Evolutionary conservation across 768 basidiomycete species (phyloP), one percentile per base, ranked within the genome.

Genomic region (Psilocybe azurescens): DNA sequence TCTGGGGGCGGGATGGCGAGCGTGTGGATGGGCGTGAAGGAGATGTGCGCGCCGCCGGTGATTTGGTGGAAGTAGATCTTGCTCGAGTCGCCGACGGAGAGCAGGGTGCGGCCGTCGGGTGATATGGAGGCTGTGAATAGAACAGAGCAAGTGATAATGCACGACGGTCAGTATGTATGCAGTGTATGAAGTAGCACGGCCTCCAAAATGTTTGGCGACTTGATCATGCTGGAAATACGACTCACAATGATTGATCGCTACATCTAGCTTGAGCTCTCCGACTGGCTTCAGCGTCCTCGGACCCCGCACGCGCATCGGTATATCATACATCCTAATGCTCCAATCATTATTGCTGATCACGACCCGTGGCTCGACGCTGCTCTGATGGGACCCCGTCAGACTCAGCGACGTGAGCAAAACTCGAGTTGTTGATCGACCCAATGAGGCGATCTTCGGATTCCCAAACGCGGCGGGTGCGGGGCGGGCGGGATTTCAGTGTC

Each of bases 1-100:
- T 83, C 77, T 0, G 86, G 81, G n/a, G 85, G 77, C 0, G 89
- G 89, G 9, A 93, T 82, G 28, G 81, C 76, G 65, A 94, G 86
- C n/a, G 85, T 88, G 0, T 82, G 79, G 65, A 94, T 89, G 41
- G 84, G 86, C 16, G 83, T 72, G 66, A 94, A 92, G 3, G 84
- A 77, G 65, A 91, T 78, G 2, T 48, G 77, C 13, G 83, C 75
- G 29, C 90, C 88, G 44, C 89, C 89, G 30, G 86, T 83, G 62
- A 96, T 82, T 57, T 88, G 86, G 69, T 95, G 91, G 13, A 98
- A 83, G 71, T 88, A 91, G 10, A 96, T 88, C 60, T 93, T 89
- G 48, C 89, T 86, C 9, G 94, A 95, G 72, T 98, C 95, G 24
- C 96, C 95, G 0, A 96, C 95, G 2, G 90, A 94, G 1, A 97